These are phyloP conservation scores for Albizia julibrissin DNA, from an alignment of 306 rosid species.

Conservation along the genomic window DNA sequence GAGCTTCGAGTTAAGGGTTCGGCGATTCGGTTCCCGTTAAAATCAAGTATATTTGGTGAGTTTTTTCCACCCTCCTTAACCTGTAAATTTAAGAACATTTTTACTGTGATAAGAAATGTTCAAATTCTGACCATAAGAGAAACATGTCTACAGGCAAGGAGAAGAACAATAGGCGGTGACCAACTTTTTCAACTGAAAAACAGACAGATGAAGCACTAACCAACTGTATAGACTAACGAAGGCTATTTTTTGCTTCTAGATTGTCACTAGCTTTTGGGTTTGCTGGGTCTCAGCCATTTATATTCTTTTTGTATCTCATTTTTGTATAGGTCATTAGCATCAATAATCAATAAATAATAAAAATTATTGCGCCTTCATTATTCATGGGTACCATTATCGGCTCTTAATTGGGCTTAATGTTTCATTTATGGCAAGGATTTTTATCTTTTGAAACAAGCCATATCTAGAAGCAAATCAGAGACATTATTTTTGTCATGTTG, in stretches of 20 bases:
- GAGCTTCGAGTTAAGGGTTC: constrained; percentile 83
- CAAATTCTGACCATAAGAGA: constrained; percentile 33
- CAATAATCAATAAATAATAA: neutral
- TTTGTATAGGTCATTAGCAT: constrained; percentile 26
- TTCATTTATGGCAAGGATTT: neutral
- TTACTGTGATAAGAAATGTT: constrained; percentile 15
- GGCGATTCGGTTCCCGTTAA: constrained; percentile 71
- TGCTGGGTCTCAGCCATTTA: constrained; percentile 20
- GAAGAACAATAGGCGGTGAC: constrained; percentile 64
- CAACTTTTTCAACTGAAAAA: neutral
- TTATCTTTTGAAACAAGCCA: too few relatives aligned
- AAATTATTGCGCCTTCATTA: neutral
- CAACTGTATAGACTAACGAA: constrained; percentile 48
- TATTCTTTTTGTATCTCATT: constrained; percentile 34
- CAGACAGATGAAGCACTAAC: constrained; percentile 38
- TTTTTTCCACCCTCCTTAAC: neutral
- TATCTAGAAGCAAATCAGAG: too few relatives aligned
- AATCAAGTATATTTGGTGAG: constrained; percentile 80
- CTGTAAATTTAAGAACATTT: neutral
- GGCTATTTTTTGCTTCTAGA: constrained; percentile 25
- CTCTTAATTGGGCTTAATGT: neutral
- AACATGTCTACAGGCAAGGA: constrained; percentile 60
- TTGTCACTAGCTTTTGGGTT: constrained; percentile 17
- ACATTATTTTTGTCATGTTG: too few relatives aligned
- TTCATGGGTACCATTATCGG: neutral